Evolutionary conservation across 768 basidiomycete genomes (phyloP).

Genomic region (Naganishia randhawae): DNA sequence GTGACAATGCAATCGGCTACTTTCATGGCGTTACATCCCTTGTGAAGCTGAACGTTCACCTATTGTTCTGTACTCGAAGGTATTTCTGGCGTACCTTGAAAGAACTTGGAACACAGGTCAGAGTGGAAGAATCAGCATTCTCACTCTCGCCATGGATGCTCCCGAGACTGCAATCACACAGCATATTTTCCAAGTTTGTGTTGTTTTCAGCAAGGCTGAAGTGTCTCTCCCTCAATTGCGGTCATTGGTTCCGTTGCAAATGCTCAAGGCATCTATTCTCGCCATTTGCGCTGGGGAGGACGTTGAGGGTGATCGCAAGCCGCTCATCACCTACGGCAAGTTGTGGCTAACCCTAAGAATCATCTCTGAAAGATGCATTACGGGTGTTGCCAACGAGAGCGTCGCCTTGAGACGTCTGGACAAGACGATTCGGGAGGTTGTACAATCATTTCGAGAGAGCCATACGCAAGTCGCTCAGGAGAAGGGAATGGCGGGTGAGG

Average conservation of each 20-base stretch:
- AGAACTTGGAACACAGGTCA: no score
- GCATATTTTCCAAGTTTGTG: conserved; percentile 7
- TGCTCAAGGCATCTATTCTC: conserved; percentile 2
- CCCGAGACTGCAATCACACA: conserved; percentile 1
- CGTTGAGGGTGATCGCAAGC: not conserved
- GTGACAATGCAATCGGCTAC: not conserved
- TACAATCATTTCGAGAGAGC: not conserved
- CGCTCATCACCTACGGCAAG: not conserved
- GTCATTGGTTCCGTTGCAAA: conserved; percentile 1
- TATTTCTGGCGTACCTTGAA: conserved; percentile 3
- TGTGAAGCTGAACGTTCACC: not conserved
- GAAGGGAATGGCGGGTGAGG: conserved; percentile 28
- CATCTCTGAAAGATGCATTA: not conserved
- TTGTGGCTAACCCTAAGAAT: not conserved
- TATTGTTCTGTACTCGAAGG: not conserved
- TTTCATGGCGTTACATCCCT: not conserved
- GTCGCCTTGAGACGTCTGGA: not conserved
- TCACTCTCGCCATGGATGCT: conserved; percentile 2
- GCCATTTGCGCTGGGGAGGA: conserved; percentile 11
- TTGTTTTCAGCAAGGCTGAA: conserved; percentile 9
- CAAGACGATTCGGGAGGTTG: not conserved
- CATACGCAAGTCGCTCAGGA: not conserved
- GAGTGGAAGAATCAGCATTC: not conserved
- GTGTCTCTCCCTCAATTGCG: conserved; percentile 1
- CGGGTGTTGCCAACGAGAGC: not conserved